Conservation (phyloP, 306 rosid species). For the Cucumis melo region DNA sequence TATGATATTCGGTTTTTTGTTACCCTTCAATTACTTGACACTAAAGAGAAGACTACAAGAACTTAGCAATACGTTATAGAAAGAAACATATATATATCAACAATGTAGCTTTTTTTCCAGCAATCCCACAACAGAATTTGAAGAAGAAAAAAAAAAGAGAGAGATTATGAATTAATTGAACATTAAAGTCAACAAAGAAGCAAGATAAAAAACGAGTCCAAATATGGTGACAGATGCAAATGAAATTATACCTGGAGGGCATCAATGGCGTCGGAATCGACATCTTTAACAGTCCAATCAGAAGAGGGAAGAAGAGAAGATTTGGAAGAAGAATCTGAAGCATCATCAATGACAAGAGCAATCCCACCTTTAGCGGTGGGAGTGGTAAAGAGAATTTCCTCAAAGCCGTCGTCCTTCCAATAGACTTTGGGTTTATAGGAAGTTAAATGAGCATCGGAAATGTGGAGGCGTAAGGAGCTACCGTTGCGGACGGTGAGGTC, state of each 20-base stretch:
- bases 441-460: constrained; percentile 78
- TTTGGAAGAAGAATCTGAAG: constrained; percentile 8
- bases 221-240: neutral
- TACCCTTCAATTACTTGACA: neutral
- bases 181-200: neutral
- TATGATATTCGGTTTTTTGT: neutral
- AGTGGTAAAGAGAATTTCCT: constrained; percentile 70
- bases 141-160: neutral
- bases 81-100: neutral
- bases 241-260: constrained; percentile 58
- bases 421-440: constrained; percentile 81
- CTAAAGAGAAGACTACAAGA: neutral
- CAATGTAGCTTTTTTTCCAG: neutral
- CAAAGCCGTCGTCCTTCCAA: constrained; percentile 83
- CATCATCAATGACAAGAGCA: constrained; percentile 64
- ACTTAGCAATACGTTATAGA: neutral
- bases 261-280: constrained; percentile 77
- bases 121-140: neutral
- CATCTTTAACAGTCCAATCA: constrained; percentile 71
- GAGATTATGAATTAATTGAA: neutral
- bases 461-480: constrained; percentile 68
- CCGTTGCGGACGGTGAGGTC: constrained; percentile 79
- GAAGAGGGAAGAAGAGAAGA: constrained; percentile 29
- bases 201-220: neutral
- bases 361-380: constrained; percentile 57